Conservation (phyloP, 306 rosid genomes). For the Myrica gale region DNA sequence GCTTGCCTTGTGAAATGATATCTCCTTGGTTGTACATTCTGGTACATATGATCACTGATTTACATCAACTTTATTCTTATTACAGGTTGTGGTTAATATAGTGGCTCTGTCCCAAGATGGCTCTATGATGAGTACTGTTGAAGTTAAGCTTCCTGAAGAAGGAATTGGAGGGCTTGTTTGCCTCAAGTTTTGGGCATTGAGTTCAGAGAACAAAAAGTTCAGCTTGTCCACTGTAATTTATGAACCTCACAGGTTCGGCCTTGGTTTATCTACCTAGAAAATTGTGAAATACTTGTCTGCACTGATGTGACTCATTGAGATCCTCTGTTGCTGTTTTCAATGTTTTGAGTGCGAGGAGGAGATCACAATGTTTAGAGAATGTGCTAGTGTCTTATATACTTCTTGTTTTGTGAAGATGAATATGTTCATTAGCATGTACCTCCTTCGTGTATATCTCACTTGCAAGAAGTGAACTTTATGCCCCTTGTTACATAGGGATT, state of each 20-base stretch:
- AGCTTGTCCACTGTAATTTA: slow-evolving; percentile 72
- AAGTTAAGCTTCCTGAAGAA: slow-evolving; percentile 76
- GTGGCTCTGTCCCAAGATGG: slow-evolving; percentile 81
- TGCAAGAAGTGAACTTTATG: slow-evolving; percentile 13
- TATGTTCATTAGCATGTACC: slow-evolving; percentile 1
- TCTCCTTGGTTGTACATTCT: not conserved
- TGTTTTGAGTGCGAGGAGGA: slow-evolving; percentile 2
- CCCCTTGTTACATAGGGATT: slow-evolving; percentile 57
- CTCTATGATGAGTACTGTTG: slow-evolving; percentile 82
- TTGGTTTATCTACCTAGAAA: slow-evolving; percentile 16
- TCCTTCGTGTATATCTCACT: slow-evolving; percentile 17
- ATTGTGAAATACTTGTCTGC: not conserved
- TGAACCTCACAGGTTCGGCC: slow-evolving; percentile 88
- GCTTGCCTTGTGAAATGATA: slow-evolving; percentile 14
- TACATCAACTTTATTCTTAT: slow-evolving; percentile 19
- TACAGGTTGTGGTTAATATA: slow-evolving; percentile 62
- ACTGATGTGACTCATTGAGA: not conserved
- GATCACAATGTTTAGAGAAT: not conserved
- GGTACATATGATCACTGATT: not conserved
- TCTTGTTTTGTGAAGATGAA: slow-evolving; percentile 21
- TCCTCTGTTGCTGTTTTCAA: slow-evolving; percentile 2
- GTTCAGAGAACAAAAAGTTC: slow-evolving; percentile 57
- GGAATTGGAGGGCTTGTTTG: slow-evolving; percentile 81
- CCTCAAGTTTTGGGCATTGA: slow-evolving; percentile 86
- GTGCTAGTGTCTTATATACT: slow-evolving; percentile 4